Evolutionary conservation across 257 asterid genomes (phyloP).

Genomic region (Striga asiatica): DNA sequence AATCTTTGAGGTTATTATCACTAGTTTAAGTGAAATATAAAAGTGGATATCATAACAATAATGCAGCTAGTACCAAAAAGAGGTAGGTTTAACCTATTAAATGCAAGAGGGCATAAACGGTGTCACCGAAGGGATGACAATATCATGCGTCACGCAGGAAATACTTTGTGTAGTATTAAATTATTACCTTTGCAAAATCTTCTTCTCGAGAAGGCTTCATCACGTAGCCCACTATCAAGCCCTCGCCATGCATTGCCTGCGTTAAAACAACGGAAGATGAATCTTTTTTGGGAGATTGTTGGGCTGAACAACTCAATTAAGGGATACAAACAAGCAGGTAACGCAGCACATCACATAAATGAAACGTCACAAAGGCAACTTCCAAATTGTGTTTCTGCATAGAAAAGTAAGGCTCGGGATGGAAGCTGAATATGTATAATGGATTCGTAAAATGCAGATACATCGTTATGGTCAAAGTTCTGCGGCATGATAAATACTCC

Average conservation of each 20-base stretch:
- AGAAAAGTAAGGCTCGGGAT: neutral
- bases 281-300: neutral
- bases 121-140: neutral
- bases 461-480: neutral
- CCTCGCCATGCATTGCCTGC: slow-evolving; percentile 47
- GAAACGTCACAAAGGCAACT: neutral
- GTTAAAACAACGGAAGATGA: slow-evolving; percentile 16
- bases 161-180: neutral
- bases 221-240: slow-evolving; percentile 58
- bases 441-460: neutral
- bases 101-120: neutral
- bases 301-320: slow-evolving; percentile 6
- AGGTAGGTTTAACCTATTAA: neutral
- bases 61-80: neutral
- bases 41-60: neutral
- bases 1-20: neutral
- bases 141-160: slow-evolving; percentile 2
- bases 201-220: slow-evolving; percentile 97
- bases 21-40: neutral
- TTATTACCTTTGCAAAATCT: slow-evolving; percentile 83
- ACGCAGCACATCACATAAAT: neutral
- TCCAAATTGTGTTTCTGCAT: neutral
- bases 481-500: neutral
- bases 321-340: slow-evolving; percentile 5
- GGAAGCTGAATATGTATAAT: neutral